A percentile compares a stretch with the other conserved stretches of the same genome.
phyloP scores from a whole-genome alignment of 2,329 filamentous ascomycete genomes.

The Trichoderma gracile region DNA sequence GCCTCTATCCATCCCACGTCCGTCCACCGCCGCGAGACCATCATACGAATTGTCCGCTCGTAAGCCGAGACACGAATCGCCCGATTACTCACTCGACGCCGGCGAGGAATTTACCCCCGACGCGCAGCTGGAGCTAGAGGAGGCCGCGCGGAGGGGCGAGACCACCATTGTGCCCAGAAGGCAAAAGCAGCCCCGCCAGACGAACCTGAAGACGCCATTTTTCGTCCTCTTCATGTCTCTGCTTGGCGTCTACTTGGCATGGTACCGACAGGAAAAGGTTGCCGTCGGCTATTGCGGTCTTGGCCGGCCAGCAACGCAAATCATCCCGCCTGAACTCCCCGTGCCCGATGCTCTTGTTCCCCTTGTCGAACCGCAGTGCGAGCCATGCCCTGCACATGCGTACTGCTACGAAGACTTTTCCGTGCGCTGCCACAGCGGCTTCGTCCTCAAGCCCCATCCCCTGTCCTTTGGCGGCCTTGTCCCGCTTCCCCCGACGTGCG shows the following conservation, averaged over 20 bases:
- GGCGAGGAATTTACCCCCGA: conserved; percentile 95
- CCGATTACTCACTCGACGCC: conserved; percentile 55
- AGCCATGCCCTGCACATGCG: conserved; percentile 86
- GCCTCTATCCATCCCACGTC: conserved; percentile 34
- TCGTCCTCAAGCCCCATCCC: conserved; percentile 81
- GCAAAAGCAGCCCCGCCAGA: conserved; percentile 42
- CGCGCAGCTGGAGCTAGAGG: conserved; percentile 77
- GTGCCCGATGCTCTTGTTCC: conserved; percentile 72
- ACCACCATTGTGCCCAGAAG: conserved; percentile 47
- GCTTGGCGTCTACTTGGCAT: conserved; percentile 70
- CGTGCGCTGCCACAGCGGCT: conserved; percentile 81
- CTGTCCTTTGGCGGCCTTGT: conserved; percentile 77
- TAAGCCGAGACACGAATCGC: conserved; percentile 39
- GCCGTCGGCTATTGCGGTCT: conserved; percentile 93
- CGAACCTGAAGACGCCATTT: conserved; percentile 63
- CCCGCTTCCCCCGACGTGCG: conserved; percentile 86
- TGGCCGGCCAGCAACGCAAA: conserved; percentile 60
- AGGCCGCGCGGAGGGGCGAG: conserved; percentile 60
- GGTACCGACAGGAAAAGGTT: conserved; percentile 95
- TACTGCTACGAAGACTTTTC: conserved; percentile 79
- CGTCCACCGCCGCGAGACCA: conserved; percentile 49
- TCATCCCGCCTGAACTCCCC: conserved; percentile 51
- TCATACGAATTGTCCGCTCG: conserved; percentile 58
- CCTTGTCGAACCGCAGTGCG: conserved; percentile 76
- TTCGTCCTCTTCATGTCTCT: conserved; percentile 71